Conservation (phyloP, 2,329 filamentous ascomycete species). For the Ambrosiella cleistominuta region DNA sequence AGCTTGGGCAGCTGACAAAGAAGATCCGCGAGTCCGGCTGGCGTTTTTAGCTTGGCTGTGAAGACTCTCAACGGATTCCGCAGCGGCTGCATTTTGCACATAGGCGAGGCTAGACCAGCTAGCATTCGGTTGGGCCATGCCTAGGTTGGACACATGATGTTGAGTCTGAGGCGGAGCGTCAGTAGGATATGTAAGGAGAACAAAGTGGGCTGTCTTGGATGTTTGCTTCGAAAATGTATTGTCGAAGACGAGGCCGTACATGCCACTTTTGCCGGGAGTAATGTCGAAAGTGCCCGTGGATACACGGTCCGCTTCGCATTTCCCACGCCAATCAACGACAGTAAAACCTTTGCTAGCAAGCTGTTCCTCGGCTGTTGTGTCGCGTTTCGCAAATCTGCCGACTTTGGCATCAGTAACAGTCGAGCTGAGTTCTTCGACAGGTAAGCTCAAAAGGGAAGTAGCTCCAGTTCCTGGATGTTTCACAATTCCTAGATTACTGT, state of each 20-base stretch:
- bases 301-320: constrained; percentile 92
- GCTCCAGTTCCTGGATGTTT: constrained; percentile 72
- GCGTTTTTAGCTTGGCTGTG: constrained; percentile 29
- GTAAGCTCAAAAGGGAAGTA: constrained; percentile 29
- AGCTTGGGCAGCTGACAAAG: constrained; percentile 24
- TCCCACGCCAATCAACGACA: constrained; percentile 70
- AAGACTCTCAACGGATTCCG: constrained; percentile 43
- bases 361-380: constrained; percentile 44
- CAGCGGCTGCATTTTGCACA: constrained; percentile 26
- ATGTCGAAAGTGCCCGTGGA: constrained; percentile 82
- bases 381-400: constrained; percentile 35
- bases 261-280: constrained; percentile 54
- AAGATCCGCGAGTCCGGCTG: constrained; percentile 25
- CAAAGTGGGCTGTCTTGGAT: constrained; percentile 88
- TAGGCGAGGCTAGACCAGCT: constrained; percentile 37
- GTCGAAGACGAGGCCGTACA: constrained; percentile 94
- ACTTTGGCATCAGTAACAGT: constrained; percentile 29
- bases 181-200: constrained; percentile 84
- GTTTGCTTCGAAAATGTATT: constrained; percentile 95
- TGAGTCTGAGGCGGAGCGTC: constrained; percentile 59
- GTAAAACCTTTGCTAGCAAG: constrained; percentile 50
- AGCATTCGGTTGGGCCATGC: constrained; percentile 17
- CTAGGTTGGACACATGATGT: constrained; percentile 46
- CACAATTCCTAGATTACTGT: constrained; percentile 81
- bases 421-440: constrained; percentile 26